A percentile compares a stretch with the other conserved stretches of the same genome.
phyloP scores from a whole-genome alignment of 2,329 filamentous ascomycete genomes.

The Colletotrichum eleusines region DNA sequence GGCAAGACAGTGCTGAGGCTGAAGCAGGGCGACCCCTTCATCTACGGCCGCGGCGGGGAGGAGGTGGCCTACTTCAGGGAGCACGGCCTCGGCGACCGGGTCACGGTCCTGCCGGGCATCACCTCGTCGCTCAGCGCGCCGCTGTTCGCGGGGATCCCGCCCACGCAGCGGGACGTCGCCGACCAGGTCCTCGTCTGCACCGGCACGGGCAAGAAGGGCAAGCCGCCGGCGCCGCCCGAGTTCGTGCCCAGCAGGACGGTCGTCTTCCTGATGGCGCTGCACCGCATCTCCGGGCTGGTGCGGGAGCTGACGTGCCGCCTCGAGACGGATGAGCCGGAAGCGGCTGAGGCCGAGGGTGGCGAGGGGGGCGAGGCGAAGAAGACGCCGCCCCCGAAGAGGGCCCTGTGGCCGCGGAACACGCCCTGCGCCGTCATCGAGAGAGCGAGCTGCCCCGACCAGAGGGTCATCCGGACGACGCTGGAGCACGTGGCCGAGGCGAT shows the following conservation, averaged over 20 bases:
- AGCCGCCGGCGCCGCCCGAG: constrained; percentile 82
- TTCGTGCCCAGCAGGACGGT: constrained; percentile 84
- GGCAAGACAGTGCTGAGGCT: constrained; percentile 88
- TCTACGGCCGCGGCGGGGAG: constrained; percentile 95
- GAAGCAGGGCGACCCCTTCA: constrained; percentile 96
- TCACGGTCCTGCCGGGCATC: constrained; percentile 86
- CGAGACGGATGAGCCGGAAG: constrained; percentile 49
- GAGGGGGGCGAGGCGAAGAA: constrained; percentile 9
- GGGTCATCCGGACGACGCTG: constrained; percentile 90
- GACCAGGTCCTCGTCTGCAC: constrained; percentile 98
- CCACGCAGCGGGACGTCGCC: constrained; percentile 88
- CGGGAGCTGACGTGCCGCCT: constrained; percentile 71
- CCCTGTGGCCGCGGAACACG: constrained; percentile 78
- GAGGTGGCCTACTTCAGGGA: constrained; percentile 87
- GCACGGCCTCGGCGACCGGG: constrained; percentile 73
- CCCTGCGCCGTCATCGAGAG: constrained; percentile 94
- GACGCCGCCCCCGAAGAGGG: constrained; percentile 46
- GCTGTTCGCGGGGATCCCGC: constrained; percentile 87
- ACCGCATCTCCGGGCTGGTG: constrained; percentile 82
- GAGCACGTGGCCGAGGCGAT: constrained; percentile 83
- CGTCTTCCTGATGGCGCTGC: constrained; percentile 95
- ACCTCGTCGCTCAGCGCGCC: constrained; percentile 90
- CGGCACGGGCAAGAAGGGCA: constrained; percentile 92
- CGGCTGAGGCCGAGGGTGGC: constrained; percentile 45
- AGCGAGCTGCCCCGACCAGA: constrained; percentile 93